Base-by-base conservation (phyloP, 805 yeast genomes). In the Wickerhamomyces queroliae region DNA sequence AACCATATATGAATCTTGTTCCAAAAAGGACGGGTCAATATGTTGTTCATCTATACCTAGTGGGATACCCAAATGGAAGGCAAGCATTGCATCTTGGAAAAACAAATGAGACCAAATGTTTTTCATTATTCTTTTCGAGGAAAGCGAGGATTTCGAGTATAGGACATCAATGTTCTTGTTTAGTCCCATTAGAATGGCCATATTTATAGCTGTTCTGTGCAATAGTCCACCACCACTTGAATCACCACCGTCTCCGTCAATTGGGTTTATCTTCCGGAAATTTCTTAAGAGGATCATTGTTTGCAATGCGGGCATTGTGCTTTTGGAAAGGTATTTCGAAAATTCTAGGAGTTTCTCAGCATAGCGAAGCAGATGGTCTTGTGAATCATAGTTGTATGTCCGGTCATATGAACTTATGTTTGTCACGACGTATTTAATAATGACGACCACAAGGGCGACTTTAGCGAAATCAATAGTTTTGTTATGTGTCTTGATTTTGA, bases 101-200 rank as follows among this genome's bases (percentile, higher is more conserved):
- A 51, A 35, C 12, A 51, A n/a, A 4, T 37, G 19, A 7, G 20
- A 28, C 60, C 60, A 55, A 13, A 48, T 47, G 2, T 33, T 19
- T 18, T 45, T 46, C 28, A 50, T 22, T 1, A 32, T 13, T 2
- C 4, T 15, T 27, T 49, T 41, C 3, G 32, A 36, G 3, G 15
- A 24, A 2, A 26, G 20, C 10, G 41, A 17, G 27, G 48, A 48
- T 18, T 27, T 33, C 1, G 31, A 1, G 33, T 48, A 53, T 6
- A 54, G 18, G 1, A 12, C 30, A 24, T 49, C 53, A 22, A 55
- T 44, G 20, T 54, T 43, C 22, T 47, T 40, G 24, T 55, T 46
- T 12, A 55, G 29, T 2, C 60, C 60, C 47, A 55, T 41, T 1
- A 43, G 16, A 4, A 52, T 28, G 2, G 56, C 58, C 55, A 54